Evolutionary conservation across 805 yeast species (phyloP), one percentile per base, ranked within the genome.

Genomic region (Candida namnaoensis): DNA sequence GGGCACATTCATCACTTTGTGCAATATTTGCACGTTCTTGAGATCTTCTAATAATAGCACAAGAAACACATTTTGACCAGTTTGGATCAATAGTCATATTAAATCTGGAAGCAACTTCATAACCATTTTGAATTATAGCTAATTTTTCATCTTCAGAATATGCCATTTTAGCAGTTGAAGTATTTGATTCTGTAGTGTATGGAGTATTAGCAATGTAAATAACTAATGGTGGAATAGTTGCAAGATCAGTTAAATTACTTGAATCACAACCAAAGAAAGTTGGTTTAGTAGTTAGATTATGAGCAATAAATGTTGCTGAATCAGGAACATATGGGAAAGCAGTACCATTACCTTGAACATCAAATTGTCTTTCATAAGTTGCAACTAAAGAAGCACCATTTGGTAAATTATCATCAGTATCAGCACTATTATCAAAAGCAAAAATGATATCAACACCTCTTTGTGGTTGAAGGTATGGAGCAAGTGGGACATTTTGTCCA

Each of bases 251-350:
- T 55, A 81, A 63, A 54, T 84, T 82, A 1, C 61, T 49, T 5
- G 85, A 71, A 54, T 83, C 74, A 61, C 96, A 87, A 32, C 96
- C 96, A 57, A 88, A 88, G 65, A 88, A 87, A 1, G 82, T 70
- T 39, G 95, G 95, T 45, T 64, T 72, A 9, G 80, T 66, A n/a
- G 86, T 80, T 47, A 86, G 66, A 44, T 82, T 82, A 48, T 65
- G 51, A 44, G 72, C 70, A 25, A 75, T 54, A 58, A 86, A 82
- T 0, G 88, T 72, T 36, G 69, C 61, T 26, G 58, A 64, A 56
- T 78, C 90, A 11, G 95, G 95, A 41, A 87, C 90, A 50, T 82
- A 76, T 9, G 95, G 95, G 71, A 83, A 84, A 3, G 81, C 66
- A 26, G 84, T 74, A 39, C 76, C 75, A 47, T 72, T 68, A 27